A percentile compares a stretch with the other conserved stretches of the same genome.
These are phyloP conservation scores for Intubia oerlemansii DNA, from an alignment of 2,329 filamentous ascomycete species.

Conservation along the genomic window DNA sequence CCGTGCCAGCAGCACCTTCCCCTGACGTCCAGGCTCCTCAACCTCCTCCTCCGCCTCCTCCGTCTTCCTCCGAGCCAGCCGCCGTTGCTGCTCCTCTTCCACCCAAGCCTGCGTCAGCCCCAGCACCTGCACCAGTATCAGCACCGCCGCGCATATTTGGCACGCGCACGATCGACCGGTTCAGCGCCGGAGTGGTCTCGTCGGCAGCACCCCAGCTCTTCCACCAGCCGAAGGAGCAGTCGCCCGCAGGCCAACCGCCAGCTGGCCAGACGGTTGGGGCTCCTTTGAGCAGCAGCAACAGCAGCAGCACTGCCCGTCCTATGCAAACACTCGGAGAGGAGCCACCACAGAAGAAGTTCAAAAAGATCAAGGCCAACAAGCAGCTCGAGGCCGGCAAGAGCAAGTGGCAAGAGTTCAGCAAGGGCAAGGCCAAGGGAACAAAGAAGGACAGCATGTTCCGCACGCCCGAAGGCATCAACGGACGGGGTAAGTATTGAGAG, in stretches of 20 bases:
- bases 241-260: constrained; percentile 16
- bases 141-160: constrained; percentile 4
- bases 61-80: constrained; percentile 12
- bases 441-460: constrained; percentile 97
- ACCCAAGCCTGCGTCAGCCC: neutral
- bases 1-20: neutral
- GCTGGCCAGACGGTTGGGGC: too few relatives aligned
- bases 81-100: neutral
- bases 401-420: constrained; percentile 87
- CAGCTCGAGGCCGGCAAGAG: constrained; percentile 77
- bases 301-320: neutral
- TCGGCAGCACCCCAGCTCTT: constrained; percentile 36
- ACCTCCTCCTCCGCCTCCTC: neutral
- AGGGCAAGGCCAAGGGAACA: constrained; percentile 47
- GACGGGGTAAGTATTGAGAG: constrained; percentile 53
- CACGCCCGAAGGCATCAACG: constrained; percentile 68
- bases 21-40: neutral
- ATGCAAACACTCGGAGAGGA: constrained; percentile 31
- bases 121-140: constrained; percentile 15
- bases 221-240: constrained; percentile 32
- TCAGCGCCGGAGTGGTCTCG: constrained; percentile 25
- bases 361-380: constrained; percentile 80
- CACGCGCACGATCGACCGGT: constrained; percentile 7
- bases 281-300: too few relatives aligned
- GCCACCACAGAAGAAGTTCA: constrained; percentile 60